Base-by-base conservation (phyloP, 2,329 filamentous ascomycete species). In the Alternaria sp. region DNA sequence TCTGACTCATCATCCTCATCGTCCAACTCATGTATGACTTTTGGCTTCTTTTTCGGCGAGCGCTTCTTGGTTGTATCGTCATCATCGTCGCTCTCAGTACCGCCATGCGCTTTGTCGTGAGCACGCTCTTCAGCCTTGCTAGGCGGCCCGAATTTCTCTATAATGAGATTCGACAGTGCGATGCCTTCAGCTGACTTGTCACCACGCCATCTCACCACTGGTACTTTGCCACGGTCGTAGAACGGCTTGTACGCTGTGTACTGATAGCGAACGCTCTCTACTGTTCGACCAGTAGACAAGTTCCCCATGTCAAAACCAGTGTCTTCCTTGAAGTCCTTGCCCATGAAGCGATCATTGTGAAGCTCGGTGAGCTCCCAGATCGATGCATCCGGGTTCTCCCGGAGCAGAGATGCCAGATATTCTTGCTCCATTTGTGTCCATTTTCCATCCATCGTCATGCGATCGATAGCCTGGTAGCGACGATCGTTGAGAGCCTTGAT, bases 401-500 rank as follows among this genome's bases (percentile, higher is more conserved):
- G 3, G 23, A 67, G 54, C 1, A 74, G 50, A 1, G 37, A 33
- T 3, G 62, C 62, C 13, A 75, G 60, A 14, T 63, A 64, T 13
- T 62, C 40, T 10, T 67, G 70, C 56, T 75, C 72, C 2, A 54
- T 31, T 2, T 40, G 29, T 0, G 63, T 61, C 67, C 69, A 69
- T 2, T 59, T 52, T 2, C 26, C 17, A 26, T 71, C 69, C 37
- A 62, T 11, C 7, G 63, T 62, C 4, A 62, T 56, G n/a, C 69
- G 65, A 8, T 65, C 56, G 23, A 75, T 71, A 8, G 65, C 67
- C 9, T 71, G 62, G 8, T 62, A 60, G 2, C 71, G 66, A 2
- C 70, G 66, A 50, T 71, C 70, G 37, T 74, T 74, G 0, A 74
- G 44, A 5, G 62, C 63, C 39, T 73, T 73, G 39, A 75, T 50